These are phyloP conservation scores for Aureobasidium pullulans DNA, from an alignment of 2,329 filamentous ascomycete genomes.

Conservation along the genomic window DNA sequence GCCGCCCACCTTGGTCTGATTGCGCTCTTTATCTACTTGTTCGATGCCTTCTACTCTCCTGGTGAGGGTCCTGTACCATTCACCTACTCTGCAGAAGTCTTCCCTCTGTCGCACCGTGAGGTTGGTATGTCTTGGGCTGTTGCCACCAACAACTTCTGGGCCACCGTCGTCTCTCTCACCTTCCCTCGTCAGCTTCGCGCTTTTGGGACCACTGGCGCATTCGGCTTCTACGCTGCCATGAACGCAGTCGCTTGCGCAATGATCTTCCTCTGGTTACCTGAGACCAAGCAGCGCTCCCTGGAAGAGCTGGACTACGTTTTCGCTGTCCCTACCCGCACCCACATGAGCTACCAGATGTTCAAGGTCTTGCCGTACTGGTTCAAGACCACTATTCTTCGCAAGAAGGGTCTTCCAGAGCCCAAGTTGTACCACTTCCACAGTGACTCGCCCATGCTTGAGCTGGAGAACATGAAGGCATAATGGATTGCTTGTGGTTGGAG, in stretches of 20 bases:
- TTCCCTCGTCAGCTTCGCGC: slow-evolving; percentile 41
- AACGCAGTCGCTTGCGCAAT: slow-evolving; percentile 55
- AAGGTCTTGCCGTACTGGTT: slow-evolving; percentile 41
- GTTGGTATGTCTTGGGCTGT: slow-evolving; percentile 24
- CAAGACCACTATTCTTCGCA: slow-evolving; percentile 35
- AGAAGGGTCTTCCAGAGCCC: slow-evolving; percentile 22
- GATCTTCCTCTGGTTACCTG: slow-evolving; percentile 54
- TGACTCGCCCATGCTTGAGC: background rate
- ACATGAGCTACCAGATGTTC: slow-evolving; percentile 26
- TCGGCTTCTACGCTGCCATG: slow-evolving; percentile 54
- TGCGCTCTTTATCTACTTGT: slow-evolving; percentile 30
- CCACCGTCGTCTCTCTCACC: slow-evolving; percentile 43
- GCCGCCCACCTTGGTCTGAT: slow-evolving; percentile 23
- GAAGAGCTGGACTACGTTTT: slow-evolving; percentile 47
- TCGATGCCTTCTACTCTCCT: slow-evolving; percentile 35
- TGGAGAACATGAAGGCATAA: background rate
- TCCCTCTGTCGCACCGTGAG: slow-evolving; percentile 26
- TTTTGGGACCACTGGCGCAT: slow-evolving; percentile 47
- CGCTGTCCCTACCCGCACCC: slow-evolving; percentile 39
- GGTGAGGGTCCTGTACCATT: slow-evolving; percentile 42
- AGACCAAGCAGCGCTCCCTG: slow-evolving; percentile 42
- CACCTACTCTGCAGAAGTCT: slow-evolving; percentile 28
- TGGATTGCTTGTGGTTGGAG: too few species aligned
- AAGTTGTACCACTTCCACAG: slow-evolving; percentile 13
- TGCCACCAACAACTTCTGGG: slow-evolving; percentile 42